Base-by-base conservation (phyloP, 306 rosid species). In the Sechiopsis laciniata region DNA sequence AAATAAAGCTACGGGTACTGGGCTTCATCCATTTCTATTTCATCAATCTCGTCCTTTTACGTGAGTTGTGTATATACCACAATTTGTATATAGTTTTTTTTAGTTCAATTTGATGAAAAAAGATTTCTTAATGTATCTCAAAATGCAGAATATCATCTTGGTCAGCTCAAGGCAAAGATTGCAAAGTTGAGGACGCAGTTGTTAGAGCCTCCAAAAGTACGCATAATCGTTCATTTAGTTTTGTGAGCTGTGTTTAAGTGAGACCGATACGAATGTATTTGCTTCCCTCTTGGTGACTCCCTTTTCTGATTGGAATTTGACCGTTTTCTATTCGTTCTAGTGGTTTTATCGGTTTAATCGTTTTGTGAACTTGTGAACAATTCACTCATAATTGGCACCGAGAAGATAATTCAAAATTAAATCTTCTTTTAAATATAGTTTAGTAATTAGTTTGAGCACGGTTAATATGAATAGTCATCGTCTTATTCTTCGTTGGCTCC, bases 141-240 rank as follows among this genome's bases (percentile, higher is more conserved):
- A 53, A 60, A 45, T 74, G 80, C 83, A 95, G 99, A 95, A 83
- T 95, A 95, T 81, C 99, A 95, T 87, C 97, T 95, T 66, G 99
- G 99, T 78, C 99, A 95, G 88, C 99, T 95, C 79, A 95, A 95
- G 85, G 99, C 99, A 7, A 95, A 95, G 91, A 95, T 95, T 54
- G 99, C 99, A 42, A 95, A 87, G 83, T 78, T 95, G 37, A 88
- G 99, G 87, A 95, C 99, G 67, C 99, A 95, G 60, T 85, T 95
- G 7, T 79, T 95, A 87, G 99, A 95, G 81, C 99, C 99, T 80
- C 99, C 99, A 45, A 95, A 95, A 80, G 99, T 88, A 82, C 50
- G 86, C 35, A 53, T 1, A 15, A 26, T 26, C 29, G 2, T 72
- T 57, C 12, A 17, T 37, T 6, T 72, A 26, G 26, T 21, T 53